These are phyloP conservation scores for Zygoascus hellenicus DNA, from an alignment of 1,139 yeast species.

Conservation along the genomic window DNA sequence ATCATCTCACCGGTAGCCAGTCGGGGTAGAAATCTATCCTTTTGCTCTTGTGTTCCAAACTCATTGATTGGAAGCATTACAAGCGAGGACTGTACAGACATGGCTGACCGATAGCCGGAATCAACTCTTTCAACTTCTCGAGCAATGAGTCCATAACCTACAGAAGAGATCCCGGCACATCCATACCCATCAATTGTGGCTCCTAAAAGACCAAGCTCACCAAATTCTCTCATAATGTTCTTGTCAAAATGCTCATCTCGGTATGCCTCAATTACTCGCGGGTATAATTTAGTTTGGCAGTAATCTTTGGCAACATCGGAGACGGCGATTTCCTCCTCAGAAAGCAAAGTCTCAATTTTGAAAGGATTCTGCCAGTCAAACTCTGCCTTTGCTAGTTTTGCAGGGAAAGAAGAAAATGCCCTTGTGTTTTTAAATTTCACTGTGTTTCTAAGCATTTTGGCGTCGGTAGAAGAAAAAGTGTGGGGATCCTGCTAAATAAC, in stretches of 20 bases:
- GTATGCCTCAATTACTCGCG: constrained; percentile 38
- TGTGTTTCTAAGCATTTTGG: constrained; percentile 1
- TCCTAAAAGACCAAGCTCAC: constrained; percentile 41
- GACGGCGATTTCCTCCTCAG: constrained; percentile 40
- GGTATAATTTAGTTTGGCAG: constrained; percentile 37
- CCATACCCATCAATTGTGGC: constrained; percentile 41
- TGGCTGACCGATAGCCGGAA: constrained; percentile 42
- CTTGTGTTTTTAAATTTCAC: neutral
- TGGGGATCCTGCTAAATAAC: too few species aligned
- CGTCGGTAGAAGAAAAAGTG: neutral
- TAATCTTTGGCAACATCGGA: constrained; percentile 37
- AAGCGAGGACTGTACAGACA: constrained; percentile 43
- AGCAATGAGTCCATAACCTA: constrained; percentile 41
- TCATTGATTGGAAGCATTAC: constrained; percentile 41
- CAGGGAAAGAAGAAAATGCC: constrained; percentile 3
- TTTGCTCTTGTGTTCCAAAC: constrained; percentile 40
- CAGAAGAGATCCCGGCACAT: constrained; percentile 40
- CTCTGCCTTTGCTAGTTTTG: neutral
- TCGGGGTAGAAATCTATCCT: constrained; percentile 38
- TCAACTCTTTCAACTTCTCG: constrained; percentile 43
- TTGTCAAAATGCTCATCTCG: constrained; percentile 38
- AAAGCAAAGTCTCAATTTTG: constrained; percentile 32
- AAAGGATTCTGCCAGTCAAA: constrained; percentile 39
- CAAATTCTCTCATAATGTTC: constrained; percentile 37
- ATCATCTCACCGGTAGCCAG: constrained; percentile 41